These are phyloP conservation scores for Russula earlei DNA, from an alignment of 768 basidiomycete species.

Conservation along the genomic window DNA sequence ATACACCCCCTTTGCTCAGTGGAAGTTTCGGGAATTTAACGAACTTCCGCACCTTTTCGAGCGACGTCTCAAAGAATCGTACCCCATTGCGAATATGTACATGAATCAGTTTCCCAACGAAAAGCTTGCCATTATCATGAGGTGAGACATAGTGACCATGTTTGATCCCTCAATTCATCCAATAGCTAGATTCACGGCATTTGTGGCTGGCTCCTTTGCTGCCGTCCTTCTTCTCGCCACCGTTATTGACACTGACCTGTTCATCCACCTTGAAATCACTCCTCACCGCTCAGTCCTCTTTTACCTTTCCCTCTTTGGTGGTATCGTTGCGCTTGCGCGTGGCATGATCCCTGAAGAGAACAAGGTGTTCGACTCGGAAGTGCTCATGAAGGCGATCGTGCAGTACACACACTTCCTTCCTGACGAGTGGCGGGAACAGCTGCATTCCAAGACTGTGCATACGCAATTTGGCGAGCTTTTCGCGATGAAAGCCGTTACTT, in stretches of 20 bases:
- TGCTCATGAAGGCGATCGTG: constrained; percentile 87
- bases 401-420: constrained; percentile 96
- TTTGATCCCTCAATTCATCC: background rate
- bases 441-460: constrained; percentile 92
- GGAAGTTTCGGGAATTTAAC: constrained; percentile 99
- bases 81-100: constrained; percentile 87
- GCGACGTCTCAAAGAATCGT: constrained; percentile 77
- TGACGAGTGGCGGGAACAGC: constrained; percentile 75
- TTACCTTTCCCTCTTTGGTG: constrained; percentile 83
- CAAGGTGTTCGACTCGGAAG: constrained; percentile 86
- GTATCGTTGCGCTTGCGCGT: constrained; percentile 77
- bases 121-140: constrained; percentile 79
- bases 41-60: constrained; percentile 91
- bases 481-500: constrained; percentile 83
- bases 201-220: constrained; percentile 92
- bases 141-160: constrained; percentile 42
- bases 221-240: constrained; percentile 91
- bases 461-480: constrained; percentile 88
- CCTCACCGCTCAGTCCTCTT: constrained; percentile 89
- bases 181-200: constrained; percentile 77
- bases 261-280: constrained; percentile 91
- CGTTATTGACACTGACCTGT: constrained; percentile 86
- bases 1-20: constrained; percentile 91
- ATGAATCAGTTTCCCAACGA: constrained; percentile 98
- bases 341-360: constrained; percentile 97